These are phyloP conservation scores for Acanthochlamys bracteata DNA, from an alignment of 106 monocot species.

Conservation along the genomic window DNA sequence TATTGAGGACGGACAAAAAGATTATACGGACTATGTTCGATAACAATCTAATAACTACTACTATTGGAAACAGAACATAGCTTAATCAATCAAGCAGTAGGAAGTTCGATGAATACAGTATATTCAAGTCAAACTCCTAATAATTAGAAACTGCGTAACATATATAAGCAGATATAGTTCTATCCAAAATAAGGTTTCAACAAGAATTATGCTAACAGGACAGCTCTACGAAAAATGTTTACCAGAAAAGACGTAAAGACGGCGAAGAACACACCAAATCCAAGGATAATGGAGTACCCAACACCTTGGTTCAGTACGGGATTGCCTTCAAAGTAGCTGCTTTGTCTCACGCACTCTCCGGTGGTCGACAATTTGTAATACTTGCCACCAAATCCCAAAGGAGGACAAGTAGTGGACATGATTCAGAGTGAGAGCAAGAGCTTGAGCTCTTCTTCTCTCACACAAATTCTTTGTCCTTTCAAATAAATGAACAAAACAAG, in stretches of 20 bases:
- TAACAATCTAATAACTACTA: too few relatives aligned
- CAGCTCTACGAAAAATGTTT: too few relatives aligned
- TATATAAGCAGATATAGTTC: too few relatives aligned
- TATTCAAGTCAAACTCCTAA: too few relatives aligned
- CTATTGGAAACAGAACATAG: too few relatives aligned
- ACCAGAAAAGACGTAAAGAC: conserved; percentile 96
- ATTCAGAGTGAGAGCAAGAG: conserved; percentile 3
- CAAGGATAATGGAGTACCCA: conserved; percentile 82
- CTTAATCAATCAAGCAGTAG: too few relatives aligned
- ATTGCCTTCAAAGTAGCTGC: conserved; percentile 75
- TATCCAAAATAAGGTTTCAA: too few relatives aligned
- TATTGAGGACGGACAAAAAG: too few relatives aligned
- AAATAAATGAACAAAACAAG: not conserved
- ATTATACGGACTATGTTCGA: too few relatives aligned
- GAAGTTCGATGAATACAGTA: too few relatives aligned
- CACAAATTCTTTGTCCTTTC: not conserved
- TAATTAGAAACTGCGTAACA: too few relatives aligned
- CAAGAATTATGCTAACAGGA: too few relatives aligned
- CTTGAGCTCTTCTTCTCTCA: not conserved
- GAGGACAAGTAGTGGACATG: conserved; percentile 31
- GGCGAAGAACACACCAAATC: conserved; percentile 95
- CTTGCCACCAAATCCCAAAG: conserved; percentile 52
- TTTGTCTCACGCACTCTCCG: conserved; percentile 56
- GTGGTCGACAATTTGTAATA: conserved; percentile 43
- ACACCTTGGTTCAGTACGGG: conserved; percentile 74